Evolutionary conservation across 805 yeast species (phyloP).

Genomic region (Millerozyma miso): DNA sequence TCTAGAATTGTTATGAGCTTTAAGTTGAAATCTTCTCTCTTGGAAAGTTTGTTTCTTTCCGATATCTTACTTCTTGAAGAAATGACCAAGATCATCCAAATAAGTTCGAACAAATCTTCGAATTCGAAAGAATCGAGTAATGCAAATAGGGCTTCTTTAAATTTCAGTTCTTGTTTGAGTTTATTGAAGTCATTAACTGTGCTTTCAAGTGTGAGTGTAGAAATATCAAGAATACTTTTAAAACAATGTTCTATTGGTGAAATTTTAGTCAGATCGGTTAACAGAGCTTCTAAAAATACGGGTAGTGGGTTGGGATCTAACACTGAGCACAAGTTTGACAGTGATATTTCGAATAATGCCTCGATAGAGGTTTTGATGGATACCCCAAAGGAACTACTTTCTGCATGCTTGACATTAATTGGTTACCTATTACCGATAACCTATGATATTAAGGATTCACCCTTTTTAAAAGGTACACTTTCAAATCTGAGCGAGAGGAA

Average conservation of each 20-base stretch:
- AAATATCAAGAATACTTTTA: conserved; percentile 41
- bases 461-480: conserved; percentile 21
- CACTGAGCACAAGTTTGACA: conserved; percentile 4
- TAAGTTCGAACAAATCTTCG: conserved; percentile 24
- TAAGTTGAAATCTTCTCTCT: conserved; percentile 33
- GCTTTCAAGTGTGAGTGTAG: conserved; percentile 41
- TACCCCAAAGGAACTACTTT: conserved; percentile 62
- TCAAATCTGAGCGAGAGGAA: conserved; percentile 19
- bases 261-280: conserved; percentile 45
- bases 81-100: conserved; percentile 17
- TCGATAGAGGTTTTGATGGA: conserved; percentile 71
- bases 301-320: conserved; percentile 2
- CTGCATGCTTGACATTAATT: conserved; percentile 51
- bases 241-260: conserved; percentile 46
- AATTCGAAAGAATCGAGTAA: conserved; percentile 10
- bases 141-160: conserved; percentile 18
- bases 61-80: conserved; percentile 19
- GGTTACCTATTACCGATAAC: conserved; percentile 54
- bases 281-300: conserved; percentile 35
- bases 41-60: conserved; percentile 40
- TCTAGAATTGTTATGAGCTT: conserved; percentile 54
- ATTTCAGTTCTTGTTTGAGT: conserved; percentile 36
- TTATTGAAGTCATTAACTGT: conserved; percentile 43
- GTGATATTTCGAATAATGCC: conserved; percentile 13
- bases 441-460: conserved; percentile 24